Evolutionary conservation across 768 basidiomycete species (phyloP).

Genomic region (Mycena vulgaris): DNA sequence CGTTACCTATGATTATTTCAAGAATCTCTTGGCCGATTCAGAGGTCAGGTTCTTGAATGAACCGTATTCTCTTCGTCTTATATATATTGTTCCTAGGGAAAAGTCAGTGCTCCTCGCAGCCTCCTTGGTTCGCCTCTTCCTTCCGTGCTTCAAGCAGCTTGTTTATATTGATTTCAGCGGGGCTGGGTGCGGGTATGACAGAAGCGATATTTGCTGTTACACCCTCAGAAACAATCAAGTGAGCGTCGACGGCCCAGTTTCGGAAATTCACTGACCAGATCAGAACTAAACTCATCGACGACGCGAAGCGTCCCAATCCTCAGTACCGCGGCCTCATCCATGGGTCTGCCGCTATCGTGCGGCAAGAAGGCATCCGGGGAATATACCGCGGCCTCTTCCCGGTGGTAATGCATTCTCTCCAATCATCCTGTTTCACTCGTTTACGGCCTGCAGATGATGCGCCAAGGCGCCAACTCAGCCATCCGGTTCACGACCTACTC

Average conservation of each 20-base stretch:
- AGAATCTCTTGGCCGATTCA: conserved; percentile 83
- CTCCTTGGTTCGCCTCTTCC: conserved; percentile 70
- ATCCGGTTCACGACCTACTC: conserved; percentile 96
- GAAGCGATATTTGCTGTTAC: conserved; percentile 97
- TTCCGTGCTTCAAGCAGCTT: not conserved
- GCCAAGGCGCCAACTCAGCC: conserved; percentile 98
- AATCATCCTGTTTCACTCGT: not conserved
- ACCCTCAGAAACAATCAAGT: conserved; percentile 99
- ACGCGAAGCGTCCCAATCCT: conserved; percentile 88
- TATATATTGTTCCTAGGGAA: conserved; percentile 72
- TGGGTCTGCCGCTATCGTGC: conserved; percentile 85
- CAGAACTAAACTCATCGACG: conserved; percentile 98
- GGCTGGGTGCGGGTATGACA: conserved; percentile 89
- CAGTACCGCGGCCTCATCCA: conserved; percentile 91
- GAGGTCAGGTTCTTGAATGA: conserved; percentile 66
- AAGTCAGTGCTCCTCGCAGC: conserved; percentile 89
- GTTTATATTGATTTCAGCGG: conserved; percentile 60
- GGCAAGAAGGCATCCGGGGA: conserved; percentile 87
- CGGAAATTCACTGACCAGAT: not conserved
- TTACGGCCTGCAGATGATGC: conserved; percentile 80
- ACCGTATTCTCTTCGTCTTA: conserved; percentile 7
- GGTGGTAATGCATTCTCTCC: conserved; percentile 71
- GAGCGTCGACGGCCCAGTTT: conserved; percentile 42
- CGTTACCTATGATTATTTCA: conserved; percentile 95
- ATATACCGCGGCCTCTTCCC: conserved; percentile 95